A percentile compares a stretch with the other conserved stretches of the same genome.
Conservation (phyloP, 2,329 filamentous ascomycete genomes). For the Pseudopyrenochaeta lycopersici region DNA sequence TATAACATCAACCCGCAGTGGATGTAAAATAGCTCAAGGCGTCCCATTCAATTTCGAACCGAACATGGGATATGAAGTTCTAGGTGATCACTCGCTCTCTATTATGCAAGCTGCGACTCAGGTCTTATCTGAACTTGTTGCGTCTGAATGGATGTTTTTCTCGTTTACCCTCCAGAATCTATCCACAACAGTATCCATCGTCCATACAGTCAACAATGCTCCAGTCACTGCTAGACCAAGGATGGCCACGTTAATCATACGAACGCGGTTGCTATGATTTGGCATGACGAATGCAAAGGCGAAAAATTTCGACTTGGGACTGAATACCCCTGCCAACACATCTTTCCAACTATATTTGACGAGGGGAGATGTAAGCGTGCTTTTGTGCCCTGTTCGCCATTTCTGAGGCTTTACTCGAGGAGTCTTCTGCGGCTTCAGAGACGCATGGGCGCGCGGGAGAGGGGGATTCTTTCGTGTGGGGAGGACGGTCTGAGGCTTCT, state of each 20-base stretch:
- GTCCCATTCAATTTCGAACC: too few relatives aligned
- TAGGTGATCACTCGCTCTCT: too few relatives aligned
- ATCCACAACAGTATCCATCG: neutral
- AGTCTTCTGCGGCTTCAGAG: neutral
- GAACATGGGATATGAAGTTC: too few relatives aligned
- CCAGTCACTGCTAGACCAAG: neutral
- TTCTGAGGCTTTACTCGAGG: neutral
- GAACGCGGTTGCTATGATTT: neutral
- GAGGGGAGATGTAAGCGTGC: neutral
- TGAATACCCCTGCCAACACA: neutral
- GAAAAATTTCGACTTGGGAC: neutral
- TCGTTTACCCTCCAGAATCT: neutral
- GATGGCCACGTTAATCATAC: neutral
- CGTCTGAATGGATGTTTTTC: too few relatives aligned
- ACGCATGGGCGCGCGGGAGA: neutral
- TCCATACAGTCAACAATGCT: neutral
- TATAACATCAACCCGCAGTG: too few relatives aligned
- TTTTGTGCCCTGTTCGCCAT: neutral
- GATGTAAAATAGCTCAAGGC: too few relatives aligned
- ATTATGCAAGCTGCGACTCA: too few relatives aligned
- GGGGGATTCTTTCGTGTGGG: neutral
- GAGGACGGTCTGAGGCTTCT: neutral
- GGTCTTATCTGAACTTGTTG: too few relatives aligned
- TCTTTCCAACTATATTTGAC: neutral
- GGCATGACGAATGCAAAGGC: slow-evolving; percentile 2